phyloP scores from a whole-genome alignment of 139 green algal genomes.

The Trebouxia sp. region DNA sequence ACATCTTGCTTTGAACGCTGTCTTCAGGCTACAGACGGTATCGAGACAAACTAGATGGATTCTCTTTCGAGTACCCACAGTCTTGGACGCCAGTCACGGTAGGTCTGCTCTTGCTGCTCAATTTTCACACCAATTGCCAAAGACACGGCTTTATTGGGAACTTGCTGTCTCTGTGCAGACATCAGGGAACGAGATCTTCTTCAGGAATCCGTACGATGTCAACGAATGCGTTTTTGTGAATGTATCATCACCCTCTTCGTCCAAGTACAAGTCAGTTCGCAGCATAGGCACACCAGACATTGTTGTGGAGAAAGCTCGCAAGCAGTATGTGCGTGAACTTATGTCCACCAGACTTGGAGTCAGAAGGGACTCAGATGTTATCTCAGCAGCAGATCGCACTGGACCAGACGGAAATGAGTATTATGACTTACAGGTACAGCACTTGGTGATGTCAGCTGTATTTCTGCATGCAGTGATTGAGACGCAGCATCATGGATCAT shows the following conservation, averaged over 20 bases:
- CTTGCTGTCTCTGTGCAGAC: conserved; percentile 48
- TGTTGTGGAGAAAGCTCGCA: not conserved
- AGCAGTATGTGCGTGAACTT: conserved; percentile 90
- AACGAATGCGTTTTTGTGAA: conserved; percentile 95
- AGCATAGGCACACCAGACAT: conserved; percentile 14
- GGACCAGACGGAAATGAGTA: conserved; percentile 54
- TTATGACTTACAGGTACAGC: conserved; percentile 66
- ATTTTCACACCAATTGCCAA: not conserved
- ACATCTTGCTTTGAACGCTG: too few relatives aligned
- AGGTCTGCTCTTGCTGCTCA: too few relatives aligned
- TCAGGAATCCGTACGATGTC: conserved; percentile 69
- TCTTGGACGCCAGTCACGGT: conserved; percentile 74
- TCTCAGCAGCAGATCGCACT: conserved; percentile 38
- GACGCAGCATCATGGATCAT: too few relatives aligned
- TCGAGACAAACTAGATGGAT: conserved; percentile 86
- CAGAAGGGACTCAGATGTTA: conserved; percentile 54
- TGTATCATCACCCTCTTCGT: conserved; percentile 84
- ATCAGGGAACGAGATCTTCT: conserved; percentile 89
- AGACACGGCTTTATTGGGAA: not conserved
- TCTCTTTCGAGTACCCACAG: conserved; percentile 80
- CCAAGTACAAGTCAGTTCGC: conserved; percentile 54
- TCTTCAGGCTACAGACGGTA: conserved; percentile 58
- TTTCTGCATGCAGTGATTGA: too few relatives aligned
- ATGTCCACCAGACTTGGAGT: conserved; percentile 94
- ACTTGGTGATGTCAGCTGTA: too few relatives aligned